phyloP scores from a whole-genome alignment of 768 basidiomycete genomes.

The Suillus alpinus region DNA sequence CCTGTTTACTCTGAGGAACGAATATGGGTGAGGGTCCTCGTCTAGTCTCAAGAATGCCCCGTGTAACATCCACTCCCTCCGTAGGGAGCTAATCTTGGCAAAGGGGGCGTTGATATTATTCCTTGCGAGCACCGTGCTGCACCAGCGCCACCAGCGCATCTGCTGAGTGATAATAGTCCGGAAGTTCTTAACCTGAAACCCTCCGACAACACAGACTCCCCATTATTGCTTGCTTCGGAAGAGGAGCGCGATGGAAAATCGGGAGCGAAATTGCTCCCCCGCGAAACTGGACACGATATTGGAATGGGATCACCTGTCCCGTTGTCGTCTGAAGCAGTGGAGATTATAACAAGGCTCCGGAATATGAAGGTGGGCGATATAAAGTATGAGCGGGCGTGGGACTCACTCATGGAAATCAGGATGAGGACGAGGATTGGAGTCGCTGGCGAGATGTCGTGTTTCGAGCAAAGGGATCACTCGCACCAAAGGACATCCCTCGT shows the following conservation, averaged over 20 bases:
- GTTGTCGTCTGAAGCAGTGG: constrained; percentile 72
- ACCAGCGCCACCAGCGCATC: constrained; percentile 50
- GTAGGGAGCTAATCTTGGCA: constrained; percentile 71
- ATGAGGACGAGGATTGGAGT: constrained; percentile 86
- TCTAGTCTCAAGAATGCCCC: background rate
- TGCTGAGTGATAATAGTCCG: constrained; percentile 39
- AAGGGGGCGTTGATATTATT: constrained; percentile 74
- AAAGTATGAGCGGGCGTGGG: background rate
- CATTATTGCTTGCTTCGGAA: background rate
- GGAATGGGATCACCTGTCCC: constrained; percentile 86
- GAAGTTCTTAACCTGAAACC: constrained; percentile 34
- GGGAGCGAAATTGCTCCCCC: constrained; percentile 55
- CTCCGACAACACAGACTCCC: background rate
- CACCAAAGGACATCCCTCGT: constrained; percentile 27
- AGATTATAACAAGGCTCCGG: constrained; percentile 72
- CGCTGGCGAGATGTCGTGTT: constrained; percentile 87
- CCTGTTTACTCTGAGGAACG: constrained; percentile 82
- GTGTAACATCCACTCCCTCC: background rate
- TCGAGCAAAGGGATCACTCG: constrained; percentile 63
- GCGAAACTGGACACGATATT: constrained; percentile 84
- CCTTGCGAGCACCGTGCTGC: constrained; percentile 66
- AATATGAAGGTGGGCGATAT: constrained; percentile 70
- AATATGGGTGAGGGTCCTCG: constrained; percentile 60
- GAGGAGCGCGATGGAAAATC: constrained; percentile 9
- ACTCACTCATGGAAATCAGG: constrained; percentile 38